Conservation (phyloP, 805 yeast genomes). For the Spathaspora arborariae region DNA sequence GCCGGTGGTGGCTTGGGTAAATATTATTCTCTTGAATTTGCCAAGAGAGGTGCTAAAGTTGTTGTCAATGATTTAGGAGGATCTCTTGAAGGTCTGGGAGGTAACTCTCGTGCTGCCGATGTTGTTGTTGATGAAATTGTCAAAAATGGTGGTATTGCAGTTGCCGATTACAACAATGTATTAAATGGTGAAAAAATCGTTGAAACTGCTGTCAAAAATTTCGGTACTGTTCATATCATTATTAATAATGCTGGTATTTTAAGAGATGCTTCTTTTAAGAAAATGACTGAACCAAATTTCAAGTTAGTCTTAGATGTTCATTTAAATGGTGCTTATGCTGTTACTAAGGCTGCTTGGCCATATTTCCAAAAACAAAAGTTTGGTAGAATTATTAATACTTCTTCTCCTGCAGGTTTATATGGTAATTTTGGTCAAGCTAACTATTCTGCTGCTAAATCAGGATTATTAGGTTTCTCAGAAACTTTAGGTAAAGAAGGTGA, state of each 20-base stretch:
- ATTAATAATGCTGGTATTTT: conserved; percentile 95
- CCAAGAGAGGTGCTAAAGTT: conserved; percentile 88
- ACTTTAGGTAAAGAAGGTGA: conserved; percentile 93
- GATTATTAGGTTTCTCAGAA: conserved; percentile 86
- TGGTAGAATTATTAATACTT: conserved; percentile 90
- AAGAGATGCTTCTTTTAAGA: conserved; percentile 82
- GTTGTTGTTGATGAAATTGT: conserved; percentile 82
- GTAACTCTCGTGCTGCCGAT: conserved; percentile 75
- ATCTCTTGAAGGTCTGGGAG: conserved; percentile 69
- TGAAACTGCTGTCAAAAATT: conserved; percentile 78
- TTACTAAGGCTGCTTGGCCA: conserved; percentile 91
- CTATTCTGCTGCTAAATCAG: conserved; percentile 91
- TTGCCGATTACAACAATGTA: conserved; percentile 91
- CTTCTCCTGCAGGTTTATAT: conserved; percentile 94
- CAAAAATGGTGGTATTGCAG: conserved; percentile 77
- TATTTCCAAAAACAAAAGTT: conserved; percentile 76
- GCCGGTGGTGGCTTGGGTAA: conserved; percentile 97
- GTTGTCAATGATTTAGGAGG: conserved; percentile 96
- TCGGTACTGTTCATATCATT: conserved; percentile 84
- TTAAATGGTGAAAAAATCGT: conserved; percentile 80
- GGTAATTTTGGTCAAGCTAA: conserved; percentile 98
- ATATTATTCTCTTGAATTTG: conserved; percentile 82
- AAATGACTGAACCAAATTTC: conserved; percentile 81
- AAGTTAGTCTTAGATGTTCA: conserved; percentile 81
- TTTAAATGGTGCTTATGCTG: conserved; percentile 81